A percentile compares a stretch with the other conserved stretches of the same genome.
These are phyloP conservation scores for Cyclospora cayetanensis DNA, from an alignment of 169 alveolate genomes.

Conservation along the genomic window DNA sequence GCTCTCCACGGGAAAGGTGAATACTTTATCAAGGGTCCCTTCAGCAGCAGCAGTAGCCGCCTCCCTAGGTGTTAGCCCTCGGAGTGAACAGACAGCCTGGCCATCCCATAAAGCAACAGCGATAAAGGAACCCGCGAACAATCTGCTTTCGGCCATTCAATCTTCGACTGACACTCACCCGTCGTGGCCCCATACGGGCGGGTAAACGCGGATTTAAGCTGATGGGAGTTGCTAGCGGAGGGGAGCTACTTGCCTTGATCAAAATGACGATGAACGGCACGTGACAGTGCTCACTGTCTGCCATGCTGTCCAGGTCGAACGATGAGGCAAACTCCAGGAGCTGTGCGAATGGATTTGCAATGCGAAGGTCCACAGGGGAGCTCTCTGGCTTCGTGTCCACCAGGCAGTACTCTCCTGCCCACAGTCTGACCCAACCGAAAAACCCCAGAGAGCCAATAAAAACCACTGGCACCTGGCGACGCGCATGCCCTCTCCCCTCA, in stretches of 20 bases:
- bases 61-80: background rate
- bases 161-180: too few relatives aligned
- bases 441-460: constrained; percentile 83
- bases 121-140: background rate
- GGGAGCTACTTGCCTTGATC: constrained; percentile 72
- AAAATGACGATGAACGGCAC: constrained; percentile 86
- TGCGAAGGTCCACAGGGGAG: constrained; percentile 78
- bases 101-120: background rate
- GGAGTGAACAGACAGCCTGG: background rate
- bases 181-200: too few relatives aligned
- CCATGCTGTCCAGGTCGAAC: constrained; percentile 78
- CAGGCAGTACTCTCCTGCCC: constrained; percentile 79
- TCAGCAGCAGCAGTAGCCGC: background rate
- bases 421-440: constrained; percentile 81
- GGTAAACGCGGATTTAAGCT: background rate
- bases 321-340: constrained; percentile 77
- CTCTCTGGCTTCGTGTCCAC: constrained; percentile 84
- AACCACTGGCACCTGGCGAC: constrained; percentile 70
- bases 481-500: background rate
- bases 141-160: background rate
- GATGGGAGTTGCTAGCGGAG: background rate
- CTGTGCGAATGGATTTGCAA: constrained; percentile 83
- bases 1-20: constrained; percentile 73
- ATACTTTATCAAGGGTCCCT: background rate
- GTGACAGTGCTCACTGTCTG: constrained; percentile 80